Conservation (phyloP, 2,329 filamentous ascomycete genomes). For the Tolypocladium ovalisporum region DNA sequence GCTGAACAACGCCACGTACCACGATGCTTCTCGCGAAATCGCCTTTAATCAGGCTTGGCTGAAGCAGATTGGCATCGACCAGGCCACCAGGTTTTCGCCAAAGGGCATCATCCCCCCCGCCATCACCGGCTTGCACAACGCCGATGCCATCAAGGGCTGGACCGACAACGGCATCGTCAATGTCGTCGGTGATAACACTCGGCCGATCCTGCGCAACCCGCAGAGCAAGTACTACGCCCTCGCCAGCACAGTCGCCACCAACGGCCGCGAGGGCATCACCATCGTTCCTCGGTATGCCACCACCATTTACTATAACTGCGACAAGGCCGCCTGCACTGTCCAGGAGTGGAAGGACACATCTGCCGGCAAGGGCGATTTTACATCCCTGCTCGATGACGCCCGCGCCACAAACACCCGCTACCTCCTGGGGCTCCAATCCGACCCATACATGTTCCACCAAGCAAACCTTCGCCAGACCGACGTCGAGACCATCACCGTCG, state of each 20-base stretch:
- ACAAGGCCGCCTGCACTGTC: conserved; percentile 42
- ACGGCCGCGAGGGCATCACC: conserved; percentile 44
- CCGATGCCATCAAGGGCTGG: conserved; percentile 50
- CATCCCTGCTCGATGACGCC: conserved; percentile 38
- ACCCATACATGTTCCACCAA: conserved; percentile 53
- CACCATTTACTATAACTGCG: conserved; percentile 55
- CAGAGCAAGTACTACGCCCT: conserved; percentile 44
- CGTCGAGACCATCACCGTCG: conserved; percentile 33
- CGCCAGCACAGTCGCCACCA: conserved; percentile 35
- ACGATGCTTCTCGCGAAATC: conserved; percentile 45
- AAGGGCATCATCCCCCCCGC: conserved; percentile 50
- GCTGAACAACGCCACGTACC: conserved; percentile 49
- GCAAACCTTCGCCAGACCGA: conserved; percentile 45
- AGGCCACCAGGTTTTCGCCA: conserved; percentile 34
- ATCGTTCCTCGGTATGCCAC: conserved; percentile 51
- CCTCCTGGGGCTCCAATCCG: conserved; percentile 43
- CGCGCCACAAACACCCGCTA: conserved; percentile 43
- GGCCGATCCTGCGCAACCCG: conserved; percentile 39
- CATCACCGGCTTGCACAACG: conserved; percentile 54
- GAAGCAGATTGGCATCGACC: conserved; percentile 36
- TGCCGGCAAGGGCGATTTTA: conserved; percentile 39
- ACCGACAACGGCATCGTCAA: conserved; percentile 46
- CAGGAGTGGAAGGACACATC: conserved; percentile 52
- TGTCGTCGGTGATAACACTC: conserved; percentile 54
- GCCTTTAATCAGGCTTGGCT: conserved; percentile 50